A percentile compares a stretch with the other conserved stretches of the same genome.
Evolutionary conservation across 2,329 filamentous ascomycete genomes (phyloP).

Genomic region (Colletotrichum navitas): DNA sequence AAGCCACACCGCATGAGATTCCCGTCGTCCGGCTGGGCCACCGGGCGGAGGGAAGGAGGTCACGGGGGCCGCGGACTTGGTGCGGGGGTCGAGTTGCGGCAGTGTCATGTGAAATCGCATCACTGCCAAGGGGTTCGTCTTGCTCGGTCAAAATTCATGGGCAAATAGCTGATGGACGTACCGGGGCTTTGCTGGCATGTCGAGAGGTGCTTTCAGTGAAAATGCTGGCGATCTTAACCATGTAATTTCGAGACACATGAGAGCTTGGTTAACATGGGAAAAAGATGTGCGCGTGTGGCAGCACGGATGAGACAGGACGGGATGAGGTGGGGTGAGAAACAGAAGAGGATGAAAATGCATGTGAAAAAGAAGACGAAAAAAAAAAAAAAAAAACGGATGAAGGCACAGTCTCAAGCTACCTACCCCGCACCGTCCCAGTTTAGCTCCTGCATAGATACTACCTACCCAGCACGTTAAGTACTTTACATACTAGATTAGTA

Average conservation of each 20-base stretch:
- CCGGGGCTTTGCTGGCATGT: background rate
- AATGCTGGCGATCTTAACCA: background rate
- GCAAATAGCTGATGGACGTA: background rate
- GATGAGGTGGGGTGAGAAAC: background rate
- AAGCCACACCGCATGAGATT: slow-evolving; percentile 13
- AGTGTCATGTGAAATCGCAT: slow-evolving; percentile 19
- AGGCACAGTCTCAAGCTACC: too few species aligned
- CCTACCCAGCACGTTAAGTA: background rate
- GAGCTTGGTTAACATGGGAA: background rate
- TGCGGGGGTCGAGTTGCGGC: too few species aligned
- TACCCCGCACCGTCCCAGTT: background rate
- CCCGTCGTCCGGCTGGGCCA: slow-evolving; percentile 21
- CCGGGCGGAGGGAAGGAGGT: background rate
- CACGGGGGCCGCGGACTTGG: slow-evolving; percentile 5
- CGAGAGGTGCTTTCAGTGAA: background rate
- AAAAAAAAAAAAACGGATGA: too few species aligned
- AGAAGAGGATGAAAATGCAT: background rate
- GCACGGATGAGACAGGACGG: background rate
- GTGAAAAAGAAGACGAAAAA: background rate
- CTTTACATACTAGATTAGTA: background rate
- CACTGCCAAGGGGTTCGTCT: background rate
- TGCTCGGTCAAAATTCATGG: too few species aligned
- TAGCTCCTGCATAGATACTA: background rate
- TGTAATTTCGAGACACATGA: background rate
- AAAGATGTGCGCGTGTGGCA: background rate